Base-by-base conservation (phyloP, 805 yeast genomes). In the Kluyveromyces dobzhanskii region DNA sequence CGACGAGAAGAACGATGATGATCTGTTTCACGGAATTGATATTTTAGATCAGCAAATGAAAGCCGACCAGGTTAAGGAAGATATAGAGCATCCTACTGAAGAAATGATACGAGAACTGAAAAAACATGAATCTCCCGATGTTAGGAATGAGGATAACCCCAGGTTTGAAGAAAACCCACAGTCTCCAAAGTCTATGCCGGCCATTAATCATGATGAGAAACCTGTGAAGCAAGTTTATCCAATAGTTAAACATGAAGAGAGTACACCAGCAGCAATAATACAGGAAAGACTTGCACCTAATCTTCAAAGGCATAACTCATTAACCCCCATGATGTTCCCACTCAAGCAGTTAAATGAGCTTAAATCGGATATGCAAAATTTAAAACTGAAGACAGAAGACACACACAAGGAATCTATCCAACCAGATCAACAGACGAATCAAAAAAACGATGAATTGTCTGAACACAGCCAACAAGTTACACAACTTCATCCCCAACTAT, bases 1-100 rank as follows among this genome's bases (percentile, higher is more conserved):
- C 33, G 59, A 59, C 39, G 47, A 56, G 11, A 57, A 57, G 41
- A 46, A 53, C 39, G 63, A 59, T 38, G 55, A 49, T 28, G 61
- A 50, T 35, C 32, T 53, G 38, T 53, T 53, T 39, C 38, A 42
- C 17, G 35, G 44, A 28, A 36, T 47, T 29, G 50, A 50, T 17
- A 25, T 52, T 23, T 32, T 45, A 31, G 48, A 48, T 36, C 48
- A 46, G 14, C 49, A 44, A 23, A 49, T 44, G 13, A 43, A 41
- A 16, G 48, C 40, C 26, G 45, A 31, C 23, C 26, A 27, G 29
- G 38, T 19, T 26, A 41, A 34, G 12, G 21, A 34, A 7, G 29
- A 34, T 17, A 34, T 16, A 17, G 37, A 34, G 17, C 16, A 13
- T 14, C 25, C 14, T 18, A n/a, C 8, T n/a, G 24, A 18, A 10